Evolutionary conservation across 176 grass and related monocot species (phyloP).

Genomic region (Lolium multiflorum): DNA sequence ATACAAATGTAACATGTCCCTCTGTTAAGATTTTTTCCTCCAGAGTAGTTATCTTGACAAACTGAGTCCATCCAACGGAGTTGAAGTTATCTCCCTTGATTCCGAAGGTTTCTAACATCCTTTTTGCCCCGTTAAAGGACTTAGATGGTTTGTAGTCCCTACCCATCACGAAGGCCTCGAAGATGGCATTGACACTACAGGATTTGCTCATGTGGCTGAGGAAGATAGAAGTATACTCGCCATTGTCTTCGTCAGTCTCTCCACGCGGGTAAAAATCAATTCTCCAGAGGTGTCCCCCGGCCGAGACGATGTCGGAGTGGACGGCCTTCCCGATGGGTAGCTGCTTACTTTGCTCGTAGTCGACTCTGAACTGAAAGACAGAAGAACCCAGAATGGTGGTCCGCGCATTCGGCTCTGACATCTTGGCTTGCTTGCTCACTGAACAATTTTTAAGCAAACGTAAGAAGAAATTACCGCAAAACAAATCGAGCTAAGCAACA

Average conservation of each 20-base stretch:
- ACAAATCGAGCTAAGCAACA: not conserved
- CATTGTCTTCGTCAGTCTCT: not conserved
- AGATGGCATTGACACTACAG: too few relatives aligned
- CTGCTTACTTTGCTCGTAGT: not conserved
- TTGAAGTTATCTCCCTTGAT: not conserved
- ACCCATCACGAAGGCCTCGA: too few relatives aligned
- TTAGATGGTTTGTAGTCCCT: too few relatives aligned
- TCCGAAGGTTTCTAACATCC: not conserved
- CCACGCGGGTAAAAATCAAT: not conserved
- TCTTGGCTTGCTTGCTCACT: conserved; percentile 12
- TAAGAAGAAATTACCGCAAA: not conserved
- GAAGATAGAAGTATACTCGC: not conserved
- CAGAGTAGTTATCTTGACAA: not conserved
- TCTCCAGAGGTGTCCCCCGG: not conserved
- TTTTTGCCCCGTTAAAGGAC: too few relatives aligned
- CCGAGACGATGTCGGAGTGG: not conserved
- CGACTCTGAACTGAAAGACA: not conserved
- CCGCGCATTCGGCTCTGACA: not conserved
- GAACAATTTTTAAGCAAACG: not conserved
- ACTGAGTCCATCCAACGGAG: not conserved
- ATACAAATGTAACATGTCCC: not conserved
- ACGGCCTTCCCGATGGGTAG: not conserved
- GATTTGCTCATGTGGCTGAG: not conserved
- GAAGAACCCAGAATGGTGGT: not conserved
- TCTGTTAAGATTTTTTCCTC: not conserved